Percentiles rank a stretch among this genome's conserved stretches.
Evolutionary conservation across 106 monocot species (phyloP).

Genomic region (Amphibolis antarctica): DNA sequence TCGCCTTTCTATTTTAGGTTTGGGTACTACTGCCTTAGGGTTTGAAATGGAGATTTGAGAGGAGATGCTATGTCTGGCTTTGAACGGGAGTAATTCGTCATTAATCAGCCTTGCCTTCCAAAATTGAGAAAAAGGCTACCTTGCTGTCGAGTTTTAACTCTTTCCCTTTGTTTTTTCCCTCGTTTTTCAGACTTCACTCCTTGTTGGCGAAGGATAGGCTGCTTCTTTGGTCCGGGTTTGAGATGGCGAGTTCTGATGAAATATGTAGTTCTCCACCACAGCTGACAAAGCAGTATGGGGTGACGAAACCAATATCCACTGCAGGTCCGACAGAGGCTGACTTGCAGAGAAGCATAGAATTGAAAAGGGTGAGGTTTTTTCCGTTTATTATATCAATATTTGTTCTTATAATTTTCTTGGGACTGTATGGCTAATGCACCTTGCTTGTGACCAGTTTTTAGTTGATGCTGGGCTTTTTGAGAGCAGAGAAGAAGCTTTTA

Average conservation of each 20-base stretch:
- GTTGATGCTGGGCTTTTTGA: slow-evolving; percentile 69
- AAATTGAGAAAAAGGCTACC: too few relatives aligned
- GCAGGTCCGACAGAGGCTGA: slow-evolving; percentile 61
- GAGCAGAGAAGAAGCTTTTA: slow-evolving; percentile 48
- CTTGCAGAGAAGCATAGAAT: slow-evolving; percentile 42
- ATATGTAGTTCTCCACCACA: slow-evolving; percentile 3
- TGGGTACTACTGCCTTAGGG: too few relatives aligned
- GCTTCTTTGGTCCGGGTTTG: background rate
- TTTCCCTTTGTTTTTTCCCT: background rate
- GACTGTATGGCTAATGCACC: background rate
- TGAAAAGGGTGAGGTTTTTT: slow-evolving; percentile 48
- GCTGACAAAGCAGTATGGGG: slow-evolving; percentile 31
- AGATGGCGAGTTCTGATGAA: slow-evolving; percentile 38
- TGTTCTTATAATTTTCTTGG: background rate
- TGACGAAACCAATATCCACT: slow-evolving; percentile 56
- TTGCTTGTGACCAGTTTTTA: slow-evolving; percentile 38
- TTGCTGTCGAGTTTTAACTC: too few relatives aligned
- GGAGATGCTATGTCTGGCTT: too few relatives aligned
- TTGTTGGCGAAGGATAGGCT: background rate
- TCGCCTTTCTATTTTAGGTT: too few relatives aligned
- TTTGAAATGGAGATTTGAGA: too few relatives aligned
- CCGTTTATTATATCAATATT: background rate
- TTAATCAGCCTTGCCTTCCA: too few relatives aligned
- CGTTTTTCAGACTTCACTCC: background rate
- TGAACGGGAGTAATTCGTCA: too few relatives aligned